phyloP scores from a whole-genome alignment of 139 green algal species.

The Volvox reticuliferus region DNA sequence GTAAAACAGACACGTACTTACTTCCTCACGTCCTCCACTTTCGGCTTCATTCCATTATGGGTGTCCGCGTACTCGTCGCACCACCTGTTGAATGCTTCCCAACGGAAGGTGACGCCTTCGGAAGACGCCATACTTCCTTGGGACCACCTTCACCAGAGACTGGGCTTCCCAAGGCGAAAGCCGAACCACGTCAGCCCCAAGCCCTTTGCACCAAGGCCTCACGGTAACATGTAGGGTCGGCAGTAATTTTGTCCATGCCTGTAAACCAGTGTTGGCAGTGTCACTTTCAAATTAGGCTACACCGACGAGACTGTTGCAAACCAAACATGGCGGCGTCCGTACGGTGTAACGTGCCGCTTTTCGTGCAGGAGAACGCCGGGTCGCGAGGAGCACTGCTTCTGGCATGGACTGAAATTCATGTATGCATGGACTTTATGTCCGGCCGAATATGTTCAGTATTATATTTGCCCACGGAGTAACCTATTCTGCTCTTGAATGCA shows the following conservation, averaged over 20 bases:
- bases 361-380: too few species aligned
- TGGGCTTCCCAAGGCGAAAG: neutral
- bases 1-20: neutral
- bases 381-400: neutral
- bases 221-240: neutral
- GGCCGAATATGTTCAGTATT: too few species aligned
- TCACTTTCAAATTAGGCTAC: neutral
- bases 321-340: too few species aligned
- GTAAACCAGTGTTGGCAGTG: neutral
- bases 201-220: neutral
- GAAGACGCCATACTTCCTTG: slow-evolving; percentile 7
- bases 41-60: slow-evolving; percentile 23
- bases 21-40: slow-evolving; percentile 43
- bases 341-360: too few species aligned
- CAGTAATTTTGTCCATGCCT: neutral
- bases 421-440: too few species aligned
- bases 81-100: slow-evolving; percentile 28
- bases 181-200: slow-evolving; percentile 9
- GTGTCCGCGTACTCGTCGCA: slow-evolving; percentile 20
- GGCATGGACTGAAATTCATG: too few species aligned
- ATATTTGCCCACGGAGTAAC: too few species aligned
- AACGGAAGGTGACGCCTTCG: slow-evolving; percentile 11
- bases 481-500: too few species aligned
- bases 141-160: neutral
- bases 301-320: too few species aligned